These are phyloP conservation scores for Lonicera japonica DNA, from an alignment of 129 eudicot species.

Conservation along the genomic window DNA sequence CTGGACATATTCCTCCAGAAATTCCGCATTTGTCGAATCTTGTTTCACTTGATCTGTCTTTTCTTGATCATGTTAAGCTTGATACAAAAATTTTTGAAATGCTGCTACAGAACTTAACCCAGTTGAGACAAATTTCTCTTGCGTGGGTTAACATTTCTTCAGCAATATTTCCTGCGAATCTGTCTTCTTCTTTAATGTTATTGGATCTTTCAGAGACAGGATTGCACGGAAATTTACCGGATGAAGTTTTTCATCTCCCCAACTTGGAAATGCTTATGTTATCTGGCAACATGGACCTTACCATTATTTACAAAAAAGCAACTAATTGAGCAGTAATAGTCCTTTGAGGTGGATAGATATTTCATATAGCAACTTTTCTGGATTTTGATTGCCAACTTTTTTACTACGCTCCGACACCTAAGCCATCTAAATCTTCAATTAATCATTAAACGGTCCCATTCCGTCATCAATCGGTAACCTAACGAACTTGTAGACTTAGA, in stretches of 20 bases:
- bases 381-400: background rate
- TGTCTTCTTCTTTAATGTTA: background rate
- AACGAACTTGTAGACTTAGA: no score
- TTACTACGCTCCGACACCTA: background rate
- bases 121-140: no score
- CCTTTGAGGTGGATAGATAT: background rate
- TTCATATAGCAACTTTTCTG: background rate
- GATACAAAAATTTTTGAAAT: no score
- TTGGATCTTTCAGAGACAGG: background rate
- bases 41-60: background rate
- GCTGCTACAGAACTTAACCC: no score
- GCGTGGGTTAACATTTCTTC: background rate
- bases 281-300: background rate
- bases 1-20: no score
- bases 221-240: no score
- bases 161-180: background rate
- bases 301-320: background rate
- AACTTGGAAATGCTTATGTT: background rate
- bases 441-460: background rate
- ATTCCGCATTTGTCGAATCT: no score
- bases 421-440: background rate
- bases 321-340: background rate
- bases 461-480: no score
- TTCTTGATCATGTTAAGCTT: background rate
- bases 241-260: background rate